phyloP scores from a whole-genome alignment of 2,329 filamentous ascomycete species.

The Coniochaeta pulveracea region DNA sequence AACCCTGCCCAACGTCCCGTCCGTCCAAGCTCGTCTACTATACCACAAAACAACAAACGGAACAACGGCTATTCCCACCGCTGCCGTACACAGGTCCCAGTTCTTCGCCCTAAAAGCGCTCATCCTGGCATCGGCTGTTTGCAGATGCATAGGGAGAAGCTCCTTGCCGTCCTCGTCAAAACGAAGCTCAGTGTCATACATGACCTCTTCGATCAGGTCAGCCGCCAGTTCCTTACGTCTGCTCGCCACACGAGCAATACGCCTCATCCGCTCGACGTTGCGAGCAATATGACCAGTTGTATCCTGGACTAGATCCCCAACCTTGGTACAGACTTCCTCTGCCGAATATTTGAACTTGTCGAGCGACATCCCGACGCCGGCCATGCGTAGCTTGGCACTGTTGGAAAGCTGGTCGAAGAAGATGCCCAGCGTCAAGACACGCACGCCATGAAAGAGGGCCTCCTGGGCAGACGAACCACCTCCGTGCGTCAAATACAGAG shows the following conservation, averaged over 20 bases:
- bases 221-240: slow-evolving; percentile 23
- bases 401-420: slow-evolving; percentile 30
- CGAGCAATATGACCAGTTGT: slow-evolving; percentile 15
- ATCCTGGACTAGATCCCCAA: slow-evolving; percentile 16
- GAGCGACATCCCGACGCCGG: slow-evolving; percentile 21
- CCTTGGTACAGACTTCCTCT: slow-evolving; percentile 16
- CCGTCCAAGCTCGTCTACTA: too few species aligned
- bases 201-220: slow-evolving; percentile 27
- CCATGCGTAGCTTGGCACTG: slow-evolving; percentile 18
- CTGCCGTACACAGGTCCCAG: slow-evolving; percentile 21
- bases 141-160: slow-evolving; percentile 25
- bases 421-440: slow-evolving; percentile 21
- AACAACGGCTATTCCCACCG: too few species aligned
- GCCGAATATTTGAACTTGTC: slow-evolving; percentile 23
- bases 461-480: slow-evolving; percentile 28
- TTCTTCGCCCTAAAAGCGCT: slow-evolving; percentile 23
- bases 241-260: slow-evolving; percentile 23
- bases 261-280: slow-evolving; percentile 22
- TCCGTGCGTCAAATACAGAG: slow-evolving; percentile 27
- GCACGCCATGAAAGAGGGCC: slow-evolving; percentile 23
- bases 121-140: slow-evolving; percentile 30
- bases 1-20: too few species aligned
- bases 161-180: slow-evolving; percentile 9
- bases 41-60: too few species aligned
- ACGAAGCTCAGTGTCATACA: slow-evolving; percentile 21